phyloP scores from a whole-genome alignment of 768 basidiomycete genomes.

The Lactarius quietus region DNA sequence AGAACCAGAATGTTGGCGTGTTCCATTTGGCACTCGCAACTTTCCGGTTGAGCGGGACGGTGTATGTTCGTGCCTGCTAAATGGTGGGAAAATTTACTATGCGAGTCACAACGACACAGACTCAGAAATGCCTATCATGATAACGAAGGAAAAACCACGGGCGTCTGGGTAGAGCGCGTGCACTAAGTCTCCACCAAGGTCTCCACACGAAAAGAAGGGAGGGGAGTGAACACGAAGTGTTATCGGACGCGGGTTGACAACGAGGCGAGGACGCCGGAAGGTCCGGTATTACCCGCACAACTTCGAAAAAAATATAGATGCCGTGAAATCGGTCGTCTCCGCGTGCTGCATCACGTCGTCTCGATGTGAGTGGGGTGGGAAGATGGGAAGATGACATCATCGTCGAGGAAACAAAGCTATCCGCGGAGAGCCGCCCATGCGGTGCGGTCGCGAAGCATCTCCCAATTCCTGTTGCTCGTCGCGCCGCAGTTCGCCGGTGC shows the following conservation, averaged over 20 bases:
- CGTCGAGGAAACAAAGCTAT: slow-evolving; percentile 14
- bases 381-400: not conserved
- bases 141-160: not conserved
- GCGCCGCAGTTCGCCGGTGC: not conserved
- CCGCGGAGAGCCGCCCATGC: slow-evolving; percentile 13
- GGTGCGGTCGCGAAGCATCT: slow-evolving; percentile 11
- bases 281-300: not conserved
- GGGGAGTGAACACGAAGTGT: not conserved
- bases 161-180: not conserved
- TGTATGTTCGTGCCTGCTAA: not conserved
- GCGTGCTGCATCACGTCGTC: not conserved
- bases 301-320: not conserved
- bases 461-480: slow-evolving; percentile 7
- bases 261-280: not conserved
- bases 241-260: not conserved
- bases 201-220: not conserved
- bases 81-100: not conserved
- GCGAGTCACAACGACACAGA: not conserved
- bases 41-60: not conserved
- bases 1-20: not conserved
- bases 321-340: not conserved
- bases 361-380: too few species aligned
- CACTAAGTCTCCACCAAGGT: not conserved
- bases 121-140: not conserved
- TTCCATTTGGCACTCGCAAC: not conserved